phyloP scores from a whole-genome alignment of 192 early-diverging fungal species.

The Pecoramyces ruminantium region DNA sequence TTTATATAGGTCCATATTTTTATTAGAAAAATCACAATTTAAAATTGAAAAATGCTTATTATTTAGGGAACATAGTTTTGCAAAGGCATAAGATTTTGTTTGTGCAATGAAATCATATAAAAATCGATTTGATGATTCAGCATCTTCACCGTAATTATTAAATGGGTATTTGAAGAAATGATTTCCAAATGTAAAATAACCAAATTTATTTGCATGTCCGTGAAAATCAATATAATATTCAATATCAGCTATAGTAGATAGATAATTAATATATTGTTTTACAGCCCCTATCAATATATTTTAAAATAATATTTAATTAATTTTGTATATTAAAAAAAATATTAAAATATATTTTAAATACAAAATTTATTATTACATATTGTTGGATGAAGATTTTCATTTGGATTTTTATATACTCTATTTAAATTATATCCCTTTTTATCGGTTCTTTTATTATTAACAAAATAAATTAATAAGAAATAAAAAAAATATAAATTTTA shows the following conservation, averaged over 20 bases:
- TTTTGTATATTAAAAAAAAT: no score
- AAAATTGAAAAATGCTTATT: constrained; percentile 3
- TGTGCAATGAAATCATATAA: constrained; percentile 2
- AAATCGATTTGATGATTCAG: background rate
- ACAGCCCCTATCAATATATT: background rate
- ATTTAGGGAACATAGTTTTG: constrained; percentile 1
- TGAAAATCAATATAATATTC: constrained; percentile 10
- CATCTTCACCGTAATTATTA: background rate
- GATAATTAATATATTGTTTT: background rate
- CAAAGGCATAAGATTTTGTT: constrained; percentile 4
- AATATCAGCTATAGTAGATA: background rate
- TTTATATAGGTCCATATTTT: constrained; percentile 4
- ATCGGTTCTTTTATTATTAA: background rate
- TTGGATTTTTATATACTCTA: constrained; percentile 8
- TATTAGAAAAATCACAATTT: constrained; percentile 10
- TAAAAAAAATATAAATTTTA: no score
- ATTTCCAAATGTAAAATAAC: constrained; percentile 12
- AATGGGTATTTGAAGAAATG: background rate
- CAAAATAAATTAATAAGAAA: background rate
- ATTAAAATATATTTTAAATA: no score
- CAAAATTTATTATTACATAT: background rate
- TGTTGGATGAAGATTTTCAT: constrained; percentile 5
- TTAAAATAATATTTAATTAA: no score
- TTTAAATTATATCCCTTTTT: constrained; percentile 7
- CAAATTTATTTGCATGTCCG: constrained; percentile 13